Conservation (phyloP, 805 yeast genomes). For the Cyberlindnera suaveolens region DNA sequence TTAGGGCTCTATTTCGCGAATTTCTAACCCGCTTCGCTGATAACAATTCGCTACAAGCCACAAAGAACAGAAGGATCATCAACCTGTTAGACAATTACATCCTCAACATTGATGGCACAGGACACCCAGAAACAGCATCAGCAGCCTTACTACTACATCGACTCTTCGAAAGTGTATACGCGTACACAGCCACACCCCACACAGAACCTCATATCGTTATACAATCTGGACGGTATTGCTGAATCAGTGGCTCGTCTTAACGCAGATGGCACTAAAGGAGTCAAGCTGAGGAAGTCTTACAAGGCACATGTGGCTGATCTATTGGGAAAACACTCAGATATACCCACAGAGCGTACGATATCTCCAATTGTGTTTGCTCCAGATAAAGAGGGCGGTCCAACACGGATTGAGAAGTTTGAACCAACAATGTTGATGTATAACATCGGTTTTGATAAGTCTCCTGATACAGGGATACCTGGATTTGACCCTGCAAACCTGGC, state of each 20-base stretch:
- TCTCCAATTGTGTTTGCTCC: slow-evolving; percentile 32
- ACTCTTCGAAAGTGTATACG: slow-evolving; percentile 23
- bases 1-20: too few relatives aligned
- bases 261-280: slow-evolving; percentile 86
- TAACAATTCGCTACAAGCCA: too few relatives aligned
- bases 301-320: slow-evolving; percentile 86
- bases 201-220: slow-evolving; percentile 62
- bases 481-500: slow-evolving; percentile 66
- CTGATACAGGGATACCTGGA: slow-evolving; percentile 69
- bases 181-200: slow-evolving; percentile 63
- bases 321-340: slow-evolving; percentile 64
- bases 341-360: slow-evolving; percentile 43
- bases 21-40: too few relatives aligned
- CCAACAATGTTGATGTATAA: slow-evolving; percentile 41
- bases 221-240: slow-evolving; percentile 62
- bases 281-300: slow-evolving; percentile 88
- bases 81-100: too few relatives aligned
- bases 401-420: slow-evolving; percentile 44
- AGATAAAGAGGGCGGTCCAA: slow-evolving; percentile 30
- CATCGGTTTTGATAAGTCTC: slow-evolving; percentile 57
- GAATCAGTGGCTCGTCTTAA: slow-evolving; percentile 80
- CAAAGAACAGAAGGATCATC: too few relatives aligned
- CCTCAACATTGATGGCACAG: too few relatives aligned
- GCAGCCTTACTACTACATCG: slow-evolving; percentile 34
- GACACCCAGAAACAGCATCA: background rate